Evolutionary conservation across 2,329 filamentous ascomycete species (phyloP).

Genomic region (Lecanosticta acicola): DNA sequence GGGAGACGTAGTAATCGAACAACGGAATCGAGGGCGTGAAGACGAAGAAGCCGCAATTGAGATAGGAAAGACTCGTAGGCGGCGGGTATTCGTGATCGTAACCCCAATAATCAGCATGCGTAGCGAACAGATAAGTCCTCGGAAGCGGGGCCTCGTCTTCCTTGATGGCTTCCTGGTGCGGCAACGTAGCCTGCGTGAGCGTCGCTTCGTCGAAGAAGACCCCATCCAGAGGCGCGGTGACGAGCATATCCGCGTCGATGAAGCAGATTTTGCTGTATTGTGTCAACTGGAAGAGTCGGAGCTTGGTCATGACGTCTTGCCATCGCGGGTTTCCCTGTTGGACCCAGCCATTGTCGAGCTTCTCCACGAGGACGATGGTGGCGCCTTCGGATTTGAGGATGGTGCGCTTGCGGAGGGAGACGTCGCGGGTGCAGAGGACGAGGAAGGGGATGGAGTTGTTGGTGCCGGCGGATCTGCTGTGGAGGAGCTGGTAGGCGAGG

Average conservation of each 20-base stretch:
- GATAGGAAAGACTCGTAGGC: conserved; percentile 24
- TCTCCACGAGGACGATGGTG: conserved; percentile 32
- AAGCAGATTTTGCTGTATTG: conserved; percentile 34
- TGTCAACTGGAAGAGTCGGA: conserved; percentile 33
- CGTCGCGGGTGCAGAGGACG: conserved; percentile 34
- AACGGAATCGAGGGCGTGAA: conserved; percentile 31
- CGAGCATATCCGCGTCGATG: conserved; percentile 32
- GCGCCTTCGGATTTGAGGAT: conserved; percentile 34
- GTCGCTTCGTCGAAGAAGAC: conserved; percentile 36
- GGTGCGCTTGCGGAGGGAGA: conserved; percentile 32
- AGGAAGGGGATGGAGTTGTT: conserved; percentile 36
- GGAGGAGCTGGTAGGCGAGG: conserved; percentile 36
- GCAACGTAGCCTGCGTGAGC: conserved; percentile 27
- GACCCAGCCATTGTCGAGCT: conserved; percentile 31
- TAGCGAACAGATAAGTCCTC: conserved; percentile 37
- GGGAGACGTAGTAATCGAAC: conserved; percentile 35
- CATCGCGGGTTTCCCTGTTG: conserved; percentile 26
- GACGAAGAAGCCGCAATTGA: conserved; percentile 38
- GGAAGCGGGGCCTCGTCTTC: conserved; percentile 35
- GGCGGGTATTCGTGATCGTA: conserved; percentile 33
- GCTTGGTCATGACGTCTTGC: conserved; percentile 35
- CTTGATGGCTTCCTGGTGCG: conserved; percentile 19
- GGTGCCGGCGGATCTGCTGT: conserved; percentile 32
- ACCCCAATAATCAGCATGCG: conserved; percentile 29
- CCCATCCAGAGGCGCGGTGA: conserved; percentile 25